A percentile compares a stretch with the other conserved stretches of the same genome.
Conservation (phyloP, 371 early-diverging fungal genomes). For the Mortierella sp. region DNA sequence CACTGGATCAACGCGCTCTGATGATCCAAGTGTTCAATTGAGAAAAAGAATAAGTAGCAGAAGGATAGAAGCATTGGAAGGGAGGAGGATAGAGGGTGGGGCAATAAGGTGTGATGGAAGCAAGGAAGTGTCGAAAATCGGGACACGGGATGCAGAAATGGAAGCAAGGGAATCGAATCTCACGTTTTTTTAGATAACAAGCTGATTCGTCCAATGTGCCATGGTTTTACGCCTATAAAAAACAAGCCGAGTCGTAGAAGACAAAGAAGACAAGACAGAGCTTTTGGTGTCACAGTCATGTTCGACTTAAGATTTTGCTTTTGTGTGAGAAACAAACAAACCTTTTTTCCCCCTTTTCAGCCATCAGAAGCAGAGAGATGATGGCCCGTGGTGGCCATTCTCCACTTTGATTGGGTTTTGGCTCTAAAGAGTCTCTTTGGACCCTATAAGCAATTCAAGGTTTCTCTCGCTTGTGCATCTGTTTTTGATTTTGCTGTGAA, state of each 20-base stretch:
- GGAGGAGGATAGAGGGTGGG: neutral
- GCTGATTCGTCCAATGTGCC: neutral
- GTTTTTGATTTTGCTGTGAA: neutral
- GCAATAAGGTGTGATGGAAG: too few relatives aligned
- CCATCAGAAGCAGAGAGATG: neutral
- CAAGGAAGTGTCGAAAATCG: neutral
- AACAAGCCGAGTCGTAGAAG: too few relatives aligned
- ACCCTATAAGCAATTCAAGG: too few relatives aligned
- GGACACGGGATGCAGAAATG: neutral
- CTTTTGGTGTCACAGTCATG: neutral
- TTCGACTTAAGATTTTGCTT: neutral
- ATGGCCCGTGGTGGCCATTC: constrained; percentile 2
- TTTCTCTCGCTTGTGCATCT: too few relatives aligned
- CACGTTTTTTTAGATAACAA: neutral
- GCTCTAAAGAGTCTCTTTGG: too few relatives aligned
- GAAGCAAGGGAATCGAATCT: neutral
- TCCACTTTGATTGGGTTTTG: constrained; percentile 6
- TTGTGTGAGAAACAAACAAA: neutral
- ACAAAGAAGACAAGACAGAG: too few relatives aligned
- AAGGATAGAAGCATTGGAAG: neutral
- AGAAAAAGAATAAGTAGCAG: neutral
- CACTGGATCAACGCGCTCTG: too few relatives aligned
- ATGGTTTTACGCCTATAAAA: too few relatives aligned
- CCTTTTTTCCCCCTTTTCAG: neutral
- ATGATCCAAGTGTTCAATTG: too few relatives aligned